Base-by-base conservation (phyloP, 768 basidiomycete genomes). In the Mycena leptocephala region DNA sequence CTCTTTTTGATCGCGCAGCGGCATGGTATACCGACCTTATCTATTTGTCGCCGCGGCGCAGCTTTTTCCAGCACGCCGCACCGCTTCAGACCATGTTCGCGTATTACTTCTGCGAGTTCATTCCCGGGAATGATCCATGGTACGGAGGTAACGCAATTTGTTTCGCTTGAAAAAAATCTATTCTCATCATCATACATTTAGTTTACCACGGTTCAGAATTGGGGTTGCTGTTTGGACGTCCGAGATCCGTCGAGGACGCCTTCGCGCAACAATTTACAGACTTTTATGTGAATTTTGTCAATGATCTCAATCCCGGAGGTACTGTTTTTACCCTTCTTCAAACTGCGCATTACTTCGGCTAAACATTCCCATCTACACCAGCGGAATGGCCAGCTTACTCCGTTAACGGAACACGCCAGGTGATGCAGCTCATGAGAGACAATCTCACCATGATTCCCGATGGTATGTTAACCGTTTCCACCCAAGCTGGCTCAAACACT, bases 1-100 rank as follows among this genome's bases (percentile, higher is more conserved):
- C 88, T 11, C 83, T 93, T 9, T 93, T 90, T 69, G 92, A 93
- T 77, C 82, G 92, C 56, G 89, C 86, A 0, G 89, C 82, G 56
- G 85, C 91, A 0, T 93, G 90, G 89, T 93, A 93, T 76, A 90
- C 90, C 1, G 91, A 90, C 74, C 83, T 86, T 66, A 92, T 92
- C 90, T 93, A 87, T 80, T 83, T 92, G 37, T 85, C 88, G 0
- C 86, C 90, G 0, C 79, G 91, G 35, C 83, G 92, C 46, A 83
- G 89, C 55, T 90, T 92, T 67, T 89, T 91, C 72, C 83, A 88
- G 28, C 84, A 88, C 53, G 91, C 88, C 0, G 86, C 91, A 3
- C 75, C 85, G 0, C 75, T 85, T 30, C 90, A 91, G 76, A 87
- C 88, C 0, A 86, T 89, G 78, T 93, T 88, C 81, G 89, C 83